A percentile compares a stretch with the other conserved stretches of the same genome.
phyloP scores from a whole-genome alignment of 225 moss, liverwort and hornwort genomes.

The Marchantia paleacea region DNA sequence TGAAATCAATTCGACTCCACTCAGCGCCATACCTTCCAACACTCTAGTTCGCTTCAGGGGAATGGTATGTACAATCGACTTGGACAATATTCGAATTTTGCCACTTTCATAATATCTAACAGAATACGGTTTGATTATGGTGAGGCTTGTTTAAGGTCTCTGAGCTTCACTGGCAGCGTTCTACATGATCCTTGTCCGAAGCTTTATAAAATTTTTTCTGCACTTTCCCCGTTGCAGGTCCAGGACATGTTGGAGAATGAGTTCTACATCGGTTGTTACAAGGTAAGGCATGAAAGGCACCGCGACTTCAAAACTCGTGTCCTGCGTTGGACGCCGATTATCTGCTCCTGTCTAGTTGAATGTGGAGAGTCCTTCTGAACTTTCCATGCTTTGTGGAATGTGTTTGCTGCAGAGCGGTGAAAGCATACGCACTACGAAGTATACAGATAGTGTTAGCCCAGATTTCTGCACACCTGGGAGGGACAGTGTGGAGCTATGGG shows the following conservation, averaged over 20 bases:
- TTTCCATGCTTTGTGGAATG: background rate
- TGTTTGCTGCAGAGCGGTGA: constrained; percentile 53
- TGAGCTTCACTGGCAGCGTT: too few relatives aligned
- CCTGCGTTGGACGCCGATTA: background rate
- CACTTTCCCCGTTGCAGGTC: constrained; percentile 40
- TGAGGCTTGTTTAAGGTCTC: too few relatives aligned
- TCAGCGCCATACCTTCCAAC: constrained; percentile 70
- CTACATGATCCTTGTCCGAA: too few relatives aligned
- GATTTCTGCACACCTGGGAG: constrained; percentile 50
- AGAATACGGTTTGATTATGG: too few relatives aligned
- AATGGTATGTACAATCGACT: constrained; percentile 54
- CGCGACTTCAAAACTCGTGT: background rate
- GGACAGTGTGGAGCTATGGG: constrained; percentile 67
- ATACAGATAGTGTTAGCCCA: constrained; percentile 49
- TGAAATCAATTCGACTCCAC: constrained; percentile 69
- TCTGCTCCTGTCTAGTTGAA: background rate
- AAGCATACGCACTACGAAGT: constrained; percentile 81
- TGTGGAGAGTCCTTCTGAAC: background rate
- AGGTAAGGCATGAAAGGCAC: constrained; percentile 40
- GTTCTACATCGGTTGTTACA: constrained; percentile 84
- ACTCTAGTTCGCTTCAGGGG: constrained; percentile 91
- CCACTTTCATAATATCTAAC: too few relatives aligned
- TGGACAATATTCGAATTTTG: too few relatives aligned
- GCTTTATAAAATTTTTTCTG: background rate
- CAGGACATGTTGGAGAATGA: constrained; percentile 97